phyloP scores from a whole-genome alignment of 2,329 filamentous ascomycete species.

The Ophiostoma perfectum region DNA sequence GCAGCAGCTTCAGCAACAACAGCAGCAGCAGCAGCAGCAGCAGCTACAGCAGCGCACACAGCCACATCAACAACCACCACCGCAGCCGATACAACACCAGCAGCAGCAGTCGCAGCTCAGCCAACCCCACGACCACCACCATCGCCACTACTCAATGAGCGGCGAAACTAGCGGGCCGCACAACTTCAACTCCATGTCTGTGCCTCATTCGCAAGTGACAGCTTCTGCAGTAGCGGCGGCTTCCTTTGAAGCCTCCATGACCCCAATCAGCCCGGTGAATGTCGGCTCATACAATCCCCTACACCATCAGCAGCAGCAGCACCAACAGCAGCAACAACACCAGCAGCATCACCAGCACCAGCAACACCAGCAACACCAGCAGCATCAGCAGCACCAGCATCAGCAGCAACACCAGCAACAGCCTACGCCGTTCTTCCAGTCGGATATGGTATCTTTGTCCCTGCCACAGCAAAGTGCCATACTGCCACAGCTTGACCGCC shows the following conservation, averaged over 20 bases:
- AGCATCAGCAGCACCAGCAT: neutral
- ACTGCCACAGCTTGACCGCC: conserved; percentile 66
- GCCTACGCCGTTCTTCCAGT: conserved; percentile 40
- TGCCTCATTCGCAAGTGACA: conserved; percentile 39
- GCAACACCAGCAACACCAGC: neutral
- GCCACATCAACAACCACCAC: conserved; percentile 41
- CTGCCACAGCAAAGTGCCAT: conserved; percentile 47
- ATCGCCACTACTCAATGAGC: neutral
- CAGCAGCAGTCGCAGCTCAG: conserved; percentile 41
- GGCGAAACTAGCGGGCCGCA: neutral
- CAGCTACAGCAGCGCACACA: conserved; percentile 34
- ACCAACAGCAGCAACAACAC: conserved; percentile 16
- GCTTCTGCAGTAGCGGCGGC: conserved; percentile 41
- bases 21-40: conserved; percentile 25
- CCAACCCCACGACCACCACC: conserved; percentile 38
- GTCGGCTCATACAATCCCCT: conserved; percentile 36
- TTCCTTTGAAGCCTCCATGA: conserved; percentile 42
- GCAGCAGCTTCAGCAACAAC: conserved; percentile 36
- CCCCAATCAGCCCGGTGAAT: conserved; percentile 49
- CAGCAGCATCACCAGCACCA: conserved; percentile 24
- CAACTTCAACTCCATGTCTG: conserved; percentile 39
- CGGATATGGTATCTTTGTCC: conserved; percentile 50
- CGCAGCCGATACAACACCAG: conserved; percentile 32
- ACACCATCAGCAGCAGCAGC: conserved; percentile 28
- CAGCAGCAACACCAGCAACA: conserved; percentile 25